Conservation (phyloP, 169 alveolate genomes). For the Eimeria maxima region DNA sequence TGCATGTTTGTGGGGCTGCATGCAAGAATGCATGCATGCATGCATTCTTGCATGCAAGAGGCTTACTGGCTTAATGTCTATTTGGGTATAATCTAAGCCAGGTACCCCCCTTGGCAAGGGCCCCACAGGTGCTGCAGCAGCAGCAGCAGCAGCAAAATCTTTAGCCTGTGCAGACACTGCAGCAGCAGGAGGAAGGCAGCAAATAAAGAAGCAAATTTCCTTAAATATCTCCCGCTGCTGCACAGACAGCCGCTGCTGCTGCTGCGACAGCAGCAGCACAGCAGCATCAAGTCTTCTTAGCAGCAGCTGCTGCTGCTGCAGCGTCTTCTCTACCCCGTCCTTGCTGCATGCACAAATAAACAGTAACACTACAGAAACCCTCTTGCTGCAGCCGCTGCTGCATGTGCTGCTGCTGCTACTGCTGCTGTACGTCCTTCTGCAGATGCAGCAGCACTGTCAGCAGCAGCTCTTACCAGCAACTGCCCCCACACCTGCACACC, state of each 20-base stretch:
- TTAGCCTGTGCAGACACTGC: neutral
- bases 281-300: neutral
- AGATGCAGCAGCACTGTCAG: neutral
- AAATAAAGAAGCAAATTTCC: neutral
- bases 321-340: neutral
- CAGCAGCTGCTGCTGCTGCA: slow-evolving; percentile 55
- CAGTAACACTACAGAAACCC: neutral
- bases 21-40: neutral
- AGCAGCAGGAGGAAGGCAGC: neutral
- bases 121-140: neutral
- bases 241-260: slow-evolving; percentile 40
- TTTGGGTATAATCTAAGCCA: neutral
- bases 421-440: neutral
- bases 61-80: slow-evolving; percentile 4
- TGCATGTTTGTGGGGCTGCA: neutral
- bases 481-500: neutral
- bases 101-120: slow-evolving; percentile 12
- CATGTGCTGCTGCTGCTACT: slow-evolving; percentile 1
- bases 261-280: slow-evolving; percentile 8
- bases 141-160: slow-evolving; percentile 20
- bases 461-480: slow-evolving; percentile 8
- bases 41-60: too few relatives aligned
- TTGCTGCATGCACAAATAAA: neutral
- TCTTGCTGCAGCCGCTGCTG: neutral
- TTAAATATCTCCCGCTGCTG: neutral